Evolutionary conservation across 1,284 basidiomycete genomes (phyloP).

Genomic region (Cutaneotrichosporon dermatis): DNA sequence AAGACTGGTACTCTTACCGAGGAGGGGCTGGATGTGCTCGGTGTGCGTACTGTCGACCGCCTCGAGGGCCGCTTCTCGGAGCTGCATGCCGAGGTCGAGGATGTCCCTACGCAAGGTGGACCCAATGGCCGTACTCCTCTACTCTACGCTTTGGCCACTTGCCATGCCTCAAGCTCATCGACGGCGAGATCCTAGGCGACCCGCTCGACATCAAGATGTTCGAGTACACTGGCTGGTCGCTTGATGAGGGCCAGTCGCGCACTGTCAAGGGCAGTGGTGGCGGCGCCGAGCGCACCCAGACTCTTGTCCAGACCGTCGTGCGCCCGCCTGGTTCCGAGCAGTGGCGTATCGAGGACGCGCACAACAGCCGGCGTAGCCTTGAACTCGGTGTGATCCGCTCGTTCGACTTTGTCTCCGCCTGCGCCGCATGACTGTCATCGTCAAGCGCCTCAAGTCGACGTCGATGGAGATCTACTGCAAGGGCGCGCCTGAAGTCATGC

Average conservation of each 20-base stretch:
- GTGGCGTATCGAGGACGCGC: conserved; percentile 87
- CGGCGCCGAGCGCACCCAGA: conserved; percentile 66
- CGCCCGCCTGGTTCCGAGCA: conserved; percentile 85
- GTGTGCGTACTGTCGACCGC: conserved; percentile 76
- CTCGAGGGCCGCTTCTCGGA: conserved; percentile 78
- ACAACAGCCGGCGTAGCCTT: conserved; percentile 67
- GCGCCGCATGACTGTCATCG: conserved; percentile 94
- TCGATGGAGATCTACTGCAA: conserved; percentile 99
- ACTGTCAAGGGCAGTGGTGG: conserved; percentile 52
- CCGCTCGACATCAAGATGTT: conserved; percentile 98
- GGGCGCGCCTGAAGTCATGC: conserved; percentile 97
- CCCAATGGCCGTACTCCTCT: conserved; percentile 67
- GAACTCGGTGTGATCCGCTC: conserved; percentile 94
- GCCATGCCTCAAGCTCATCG: conserved; percentile 93
- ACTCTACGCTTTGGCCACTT: conserved; percentile 89
- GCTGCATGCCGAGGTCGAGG: conserved; percentile 78
- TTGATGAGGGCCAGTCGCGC: conserved; percentile 79
- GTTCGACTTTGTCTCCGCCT: conserved; percentile 95
- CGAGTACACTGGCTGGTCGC: conserved; percentile 89
- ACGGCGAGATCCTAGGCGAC: conserved; percentile 86
- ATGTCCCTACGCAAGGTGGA: conserved; percentile 67
- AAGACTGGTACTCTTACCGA: conserved; percentile 99
- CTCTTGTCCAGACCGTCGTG: conserved; percentile 94
- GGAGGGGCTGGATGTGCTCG: conserved; percentile 95
- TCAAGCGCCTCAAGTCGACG: conserved; percentile 86